Conservation (phyloP, 352 stramenopile genomes). For the Blastocystis sp. region DNA sequence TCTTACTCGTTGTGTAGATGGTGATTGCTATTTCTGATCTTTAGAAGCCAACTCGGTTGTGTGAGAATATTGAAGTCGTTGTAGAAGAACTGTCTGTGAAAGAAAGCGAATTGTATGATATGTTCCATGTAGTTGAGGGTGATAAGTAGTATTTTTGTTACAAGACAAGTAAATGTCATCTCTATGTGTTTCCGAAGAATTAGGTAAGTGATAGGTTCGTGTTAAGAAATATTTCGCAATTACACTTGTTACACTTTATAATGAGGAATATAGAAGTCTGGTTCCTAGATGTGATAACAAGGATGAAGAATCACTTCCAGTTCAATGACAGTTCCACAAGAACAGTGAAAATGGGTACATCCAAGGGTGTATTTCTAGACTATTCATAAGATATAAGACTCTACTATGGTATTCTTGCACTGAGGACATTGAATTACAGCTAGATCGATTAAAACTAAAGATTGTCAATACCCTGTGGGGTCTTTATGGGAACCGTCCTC, state of each 20-base stretch:
- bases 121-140: background rate
- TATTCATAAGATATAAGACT: background rate
- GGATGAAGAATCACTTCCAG: background rate
- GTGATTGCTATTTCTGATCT: background rate
- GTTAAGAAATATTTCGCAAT: too few species aligned
- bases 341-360: slow-evolving; percentile 5
- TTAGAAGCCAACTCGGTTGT: background rate
- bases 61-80: background rate
- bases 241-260: background rate
- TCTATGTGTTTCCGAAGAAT: too few species aligned
- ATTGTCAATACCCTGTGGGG: background rate
- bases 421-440: background rate
- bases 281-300: background rate
- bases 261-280: slow-evolving; percentile 13
- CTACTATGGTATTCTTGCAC: background rate
- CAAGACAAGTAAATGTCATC: too few species aligned
- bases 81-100: background rate
- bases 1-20: background rate
- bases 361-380: slow-evolving; percentile 11
- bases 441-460: background rate
- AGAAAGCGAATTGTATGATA: slow-evolving; percentile 5
- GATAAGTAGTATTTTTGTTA: background rate
- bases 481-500: too few species aligned
- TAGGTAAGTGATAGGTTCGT: too few species aligned
- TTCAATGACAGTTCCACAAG: background rate